Evolutionary conservation across 2,329 filamentous ascomycete species (phyloP), one percentile per base, ranked within the genome.

Genomic region (Arthrinium phaeospermum): DNA sequence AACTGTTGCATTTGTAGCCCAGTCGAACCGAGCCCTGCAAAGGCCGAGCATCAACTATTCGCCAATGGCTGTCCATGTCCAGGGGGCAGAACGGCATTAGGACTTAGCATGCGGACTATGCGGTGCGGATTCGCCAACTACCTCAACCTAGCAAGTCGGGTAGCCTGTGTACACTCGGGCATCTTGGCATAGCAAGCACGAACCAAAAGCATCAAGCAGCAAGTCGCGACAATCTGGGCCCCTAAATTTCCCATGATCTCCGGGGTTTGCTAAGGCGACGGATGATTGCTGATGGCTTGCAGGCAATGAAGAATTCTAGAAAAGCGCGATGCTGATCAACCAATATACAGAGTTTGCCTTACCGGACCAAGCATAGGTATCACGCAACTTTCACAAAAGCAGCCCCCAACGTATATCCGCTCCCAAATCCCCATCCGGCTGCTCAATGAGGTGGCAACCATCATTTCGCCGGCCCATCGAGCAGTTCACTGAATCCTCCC

Each of bases 41-140:
- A 37, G 34, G 57, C 57, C 57, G 34, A 41, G 19, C 51, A 41
- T 64, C 57, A n/a, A 41, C 10, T n/a, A 64, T 22, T 64, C 57
- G 57, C 19, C 57, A 64, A 64, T 64, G 57, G 57, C 57, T 41
- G 16, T 12, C 19, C 30, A 37, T 41, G 16, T 12, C 30, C 53
- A 37, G 30, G 53, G 30, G 34, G 34, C 57, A 19, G 34, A 7
- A 64, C 57, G 53, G 53, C 53, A 64, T 64, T 64, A 64, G 57
- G 57, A 64, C 53, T 41, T 64, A 41, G 57, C 57, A 64, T 64
- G 57, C 22, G 57, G 57, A 41, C 19, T 37, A 61, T 61, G 53
- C 30, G 34, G 34, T 64, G 34, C 57, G 57, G 57, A 64, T 41
- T 64, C 19, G 30, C 30, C 22, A 22, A 22, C 27, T 37, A 34